phyloP scores from a whole-genome alignment of 495 filamentous ascomycete genomes.

The Aspergillus affinis region DNA sequence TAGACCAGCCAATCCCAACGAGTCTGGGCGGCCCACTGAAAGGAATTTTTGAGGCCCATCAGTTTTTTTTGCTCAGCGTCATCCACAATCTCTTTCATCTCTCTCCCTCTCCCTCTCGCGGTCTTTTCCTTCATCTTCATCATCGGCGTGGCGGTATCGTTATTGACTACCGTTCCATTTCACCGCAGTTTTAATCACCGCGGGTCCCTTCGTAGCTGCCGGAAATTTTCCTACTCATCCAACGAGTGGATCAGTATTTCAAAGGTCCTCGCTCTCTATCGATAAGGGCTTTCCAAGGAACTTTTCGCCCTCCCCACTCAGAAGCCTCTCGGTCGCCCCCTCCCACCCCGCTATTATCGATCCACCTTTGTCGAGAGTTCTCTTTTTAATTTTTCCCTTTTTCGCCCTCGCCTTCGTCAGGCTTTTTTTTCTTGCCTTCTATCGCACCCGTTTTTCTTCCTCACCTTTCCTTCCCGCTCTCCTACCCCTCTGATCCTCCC shows the following conservation, averaged over 20 bases:
- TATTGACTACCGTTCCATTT: not conserved
- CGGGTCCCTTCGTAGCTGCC: not conserved
- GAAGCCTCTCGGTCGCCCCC: conserved; percentile 32
- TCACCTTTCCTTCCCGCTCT: conserved; percentile 8
- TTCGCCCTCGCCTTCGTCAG: conserved; percentile 28
- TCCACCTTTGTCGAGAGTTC: conserved; percentile 35
- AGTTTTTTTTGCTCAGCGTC: conserved; percentile 4
- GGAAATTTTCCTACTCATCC: conserved; percentile 4
- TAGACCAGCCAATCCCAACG: conserved; percentile 34
- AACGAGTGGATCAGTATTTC: conserved; percentile 17
- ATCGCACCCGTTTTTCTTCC: conserved; percentile 12
- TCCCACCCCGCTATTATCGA: conserved; percentile 41
- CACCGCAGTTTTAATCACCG: not conserved
- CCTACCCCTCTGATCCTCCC: conserved; percentile 8
- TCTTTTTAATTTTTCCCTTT: conserved; percentile 38
- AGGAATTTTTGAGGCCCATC: conserved; percentile 26
- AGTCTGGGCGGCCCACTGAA: conserved; percentile 27
- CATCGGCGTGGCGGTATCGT: not conserved
- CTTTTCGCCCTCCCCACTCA: conserved; percentile 29
- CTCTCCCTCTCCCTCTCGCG: conserved; percentile 2
- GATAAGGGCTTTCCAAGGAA: conserved; percentile 42
- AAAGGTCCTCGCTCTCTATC: conserved; percentile 36
- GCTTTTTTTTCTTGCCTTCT: conserved; percentile 19
- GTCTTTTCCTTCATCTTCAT: conserved; percentile 16
- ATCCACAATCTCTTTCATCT: conserved; percentile 5